phyloP scores from a whole-genome alignment of 352 stramenopile genomes.

The Thalassiosira delicatula region DNA sequence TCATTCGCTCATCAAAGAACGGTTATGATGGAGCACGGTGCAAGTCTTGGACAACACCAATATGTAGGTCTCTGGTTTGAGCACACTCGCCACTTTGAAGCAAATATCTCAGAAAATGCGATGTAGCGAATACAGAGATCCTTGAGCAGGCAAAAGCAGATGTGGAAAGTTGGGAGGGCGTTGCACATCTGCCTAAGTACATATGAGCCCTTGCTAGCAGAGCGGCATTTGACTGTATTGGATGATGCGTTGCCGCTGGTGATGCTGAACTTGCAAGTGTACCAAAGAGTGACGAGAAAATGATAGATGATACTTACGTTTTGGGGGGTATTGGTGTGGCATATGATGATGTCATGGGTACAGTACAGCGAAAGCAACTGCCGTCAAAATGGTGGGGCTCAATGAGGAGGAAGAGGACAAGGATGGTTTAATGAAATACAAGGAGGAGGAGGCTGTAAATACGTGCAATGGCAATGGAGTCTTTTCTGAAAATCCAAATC shows the following conservation, averaged over 20 bases:
- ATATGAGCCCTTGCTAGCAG: neutral
- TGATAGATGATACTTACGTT: too few relatives aligned
- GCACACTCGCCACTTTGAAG: neutral
- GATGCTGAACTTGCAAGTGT: too few relatives aligned
- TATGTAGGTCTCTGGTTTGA: conserved; percentile 6
- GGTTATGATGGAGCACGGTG: neutral
- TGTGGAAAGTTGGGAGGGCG: neutral
- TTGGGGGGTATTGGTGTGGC: too few relatives aligned
- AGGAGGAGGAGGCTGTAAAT: too few relatives aligned
- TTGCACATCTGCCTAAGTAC: neutral
- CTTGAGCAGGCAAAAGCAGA: conserved; percentile 4
- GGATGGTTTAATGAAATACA: too few relatives aligned
- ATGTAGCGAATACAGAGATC: neutral
- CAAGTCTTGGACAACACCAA: neutral
- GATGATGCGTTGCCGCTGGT: conserved; percentile 5
- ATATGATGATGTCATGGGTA: too few relatives aligned
- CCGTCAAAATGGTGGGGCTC: too few relatives aligned
- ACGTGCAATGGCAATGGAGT: too few relatives aligned
- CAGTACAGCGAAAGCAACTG: too few relatives aligned
- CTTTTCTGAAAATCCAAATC: too few relatives aligned
- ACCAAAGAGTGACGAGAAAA: too few relatives aligned
- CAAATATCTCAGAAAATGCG: neutral
- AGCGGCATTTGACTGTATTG: conserved; percentile 11
- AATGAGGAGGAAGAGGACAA: too few relatives aligned
- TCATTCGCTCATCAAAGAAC: conserved; percentile 5